Base-by-base conservation (phyloP, 306 rosid genomes). In the Bauhinia variegata region DNA sequence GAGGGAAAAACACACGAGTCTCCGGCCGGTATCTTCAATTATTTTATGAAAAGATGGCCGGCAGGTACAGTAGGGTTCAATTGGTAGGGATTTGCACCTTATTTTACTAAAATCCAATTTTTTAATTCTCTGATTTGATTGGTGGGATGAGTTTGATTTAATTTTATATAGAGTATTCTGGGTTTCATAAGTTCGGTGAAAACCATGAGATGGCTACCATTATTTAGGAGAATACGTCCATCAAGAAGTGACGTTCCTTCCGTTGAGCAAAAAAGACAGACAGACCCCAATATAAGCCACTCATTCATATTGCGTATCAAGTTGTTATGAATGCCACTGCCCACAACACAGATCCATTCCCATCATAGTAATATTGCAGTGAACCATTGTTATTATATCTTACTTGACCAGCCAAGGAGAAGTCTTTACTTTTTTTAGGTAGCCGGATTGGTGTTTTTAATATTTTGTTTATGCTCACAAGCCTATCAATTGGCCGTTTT, bases 1-100 rank as follows among this genome's bases (percentile, higher is more conserved):
- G 64, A 52, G 63, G 31, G 73, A 71, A 54, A 72, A 82, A 59
- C 71, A 68, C 71, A 78, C 69, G 66, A 54, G 73, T 74, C 76
- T 78, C 79, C 77, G 89, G 78, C 83, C 46, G 70, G 78, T 77
- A 50, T 80, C 82, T 68, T 70, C 17, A 18, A 65, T 15, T 55
- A 41, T 65, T 4, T 39, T 15, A n/a, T 52, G 46, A 67, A 78
- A 73, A 67, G n/a, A n/a, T n/a, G n/a, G 89, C 91, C 87, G 91
- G 91, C 91, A 23, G 67, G 78, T 65, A 71, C 34, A 64, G 62
- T 75, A 78, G 78, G 76, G 61, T 41, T 65, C 74, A 63, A 80
- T 72, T 51, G 75, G 78, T 74, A 60, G 59, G 80, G 73, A 70
- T 73, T 49, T 71, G 18, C 75, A 58, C 43, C 44, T 65, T 71